Base-by-base conservation (phyloP, 2,329 filamentous ascomycete genomes). In the Parastagonospora avenae region DNA sequence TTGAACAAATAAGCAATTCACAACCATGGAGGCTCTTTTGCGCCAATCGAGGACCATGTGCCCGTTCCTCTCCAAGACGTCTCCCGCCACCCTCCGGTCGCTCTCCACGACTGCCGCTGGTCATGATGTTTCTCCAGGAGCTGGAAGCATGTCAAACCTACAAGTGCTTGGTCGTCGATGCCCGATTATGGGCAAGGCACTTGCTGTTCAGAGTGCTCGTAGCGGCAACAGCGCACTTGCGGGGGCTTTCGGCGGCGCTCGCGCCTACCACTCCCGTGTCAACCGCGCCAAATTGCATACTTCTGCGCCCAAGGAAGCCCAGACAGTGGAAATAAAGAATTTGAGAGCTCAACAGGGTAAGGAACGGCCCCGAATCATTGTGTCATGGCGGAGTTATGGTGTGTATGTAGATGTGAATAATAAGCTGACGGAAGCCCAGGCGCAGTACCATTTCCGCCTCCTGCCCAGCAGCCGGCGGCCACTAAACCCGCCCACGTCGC, bases 111-210 rank as follows among this genome's bases (percentile, higher is more conserved):
- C 89, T 47, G 86, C 79, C 76, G 86, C 78, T 71, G 84, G 78
- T 70, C 83, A 80, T 63, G 84, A 85, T 73, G 82, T 83, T 56
- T 89, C 89, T 46, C 88, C 87, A 50, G 90, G 92, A 68, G 93
- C 92, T 62, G 91, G 92, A 68, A 91, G 91, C 77, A 96, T 97
- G 86, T 96, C 92, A 70, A 97, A 96, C 79, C 84, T 99, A 68
- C 94, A 97, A 81, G 86, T 94, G 63, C 86, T 96, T 70, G 94
- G 91, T 68, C 88, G 92, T 72, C 91, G 93, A 75, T 99, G 94
- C 84, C 94, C 94, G 52, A 89, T 99, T 76, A 99, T 99, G 94
- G 93, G 92, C 76, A 96, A 97, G 83, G 94, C 94, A 36, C 85
- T 99, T 74, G 90, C 91, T 55, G 88, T 97, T 33, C 93, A 97